Percentiles rank a stretch among this genome's conserved stretches.
Conservation (phyloP, 2,329 filamentous ascomycete genomes). For the Alternaria rosae region DNA sequence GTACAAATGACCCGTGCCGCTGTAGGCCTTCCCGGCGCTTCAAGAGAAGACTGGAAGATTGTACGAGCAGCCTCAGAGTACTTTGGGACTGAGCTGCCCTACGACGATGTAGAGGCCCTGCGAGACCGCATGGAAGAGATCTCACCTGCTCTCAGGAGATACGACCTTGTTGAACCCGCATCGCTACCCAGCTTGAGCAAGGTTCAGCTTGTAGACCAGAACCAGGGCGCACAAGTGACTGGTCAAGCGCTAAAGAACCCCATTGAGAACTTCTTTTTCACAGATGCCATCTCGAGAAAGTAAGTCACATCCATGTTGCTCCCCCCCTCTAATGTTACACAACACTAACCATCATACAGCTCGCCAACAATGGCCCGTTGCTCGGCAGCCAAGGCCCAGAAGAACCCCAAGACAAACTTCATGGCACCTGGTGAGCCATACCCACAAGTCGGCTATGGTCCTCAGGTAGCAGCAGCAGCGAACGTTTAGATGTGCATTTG, state of each 20-base stretch:
- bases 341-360: slow-evolving; percentile 58
- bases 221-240: slow-evolving; percentile 81
- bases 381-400: slow-evolving; percentile 83
- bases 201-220: slow-evolving; percentile 94
- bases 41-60: slow-evolving; percentile 99
- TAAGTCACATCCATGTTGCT: slow-evolving; percentile 55
- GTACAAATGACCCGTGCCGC: slow-evolving; percentile 93
- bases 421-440: slow-evolving; percentile 58
- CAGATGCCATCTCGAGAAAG: slow-evolving; percentile 95
- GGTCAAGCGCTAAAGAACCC: slow-evolving; percentile 80
- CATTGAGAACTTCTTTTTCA: slow-evolving; percentile 98
- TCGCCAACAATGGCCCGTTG: slow-evolving; percentile 98
- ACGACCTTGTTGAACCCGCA: slow-evolving; percentile 88
- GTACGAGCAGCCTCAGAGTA: slow-evolving; percentile 92
- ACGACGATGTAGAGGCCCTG: slow-evolving; percentile 88
- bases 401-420: slow-evolving; percentile 60
- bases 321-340: neutral
- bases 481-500: slow-evolving; percentile 29
- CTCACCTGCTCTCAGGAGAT: slow-evolving; percentile 85
- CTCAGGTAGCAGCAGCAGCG: slow-evolving; percentile 33
- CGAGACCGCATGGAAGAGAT: slow-evolving; percentile 96
- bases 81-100: slow-evolving; percentile 83
- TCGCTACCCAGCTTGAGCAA: slow-evolving; percentile 79
- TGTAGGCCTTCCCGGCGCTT: slow-evolving; percentile 85
- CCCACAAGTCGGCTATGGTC: slow-evolving; percentile 53